phyloP scores from a whole-genome alignment of 1,284 basidiomycete genomes.

The Malassezia psittaci region DNA sequence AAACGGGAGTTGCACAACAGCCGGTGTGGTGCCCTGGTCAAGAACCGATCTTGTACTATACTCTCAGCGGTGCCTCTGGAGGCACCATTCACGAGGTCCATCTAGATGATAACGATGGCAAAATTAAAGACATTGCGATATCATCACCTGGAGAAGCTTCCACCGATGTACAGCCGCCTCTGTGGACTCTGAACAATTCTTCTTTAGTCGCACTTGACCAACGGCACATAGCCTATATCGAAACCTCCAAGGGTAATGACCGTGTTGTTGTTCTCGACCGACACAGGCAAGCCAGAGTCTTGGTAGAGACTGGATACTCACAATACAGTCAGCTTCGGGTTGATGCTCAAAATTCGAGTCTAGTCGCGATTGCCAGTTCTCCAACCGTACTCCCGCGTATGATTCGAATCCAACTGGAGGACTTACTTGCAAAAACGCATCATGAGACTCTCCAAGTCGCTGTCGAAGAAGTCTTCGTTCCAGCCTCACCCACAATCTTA shows the following conservation, averaged over 20 bases:
- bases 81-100: constrained; percentile 2
- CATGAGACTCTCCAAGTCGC: not conserved
- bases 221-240: constrained; percentile 1
- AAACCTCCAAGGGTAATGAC: not conserved
- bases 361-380: constrained; percentile 20
- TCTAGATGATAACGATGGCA: not conserved
- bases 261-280: constrained; percentile 3
- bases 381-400: not conserved
- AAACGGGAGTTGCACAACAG: constrained; percentile 33
- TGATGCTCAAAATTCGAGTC: not conserved
- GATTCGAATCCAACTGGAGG: not conserved
- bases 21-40: constrained; percentile 52
- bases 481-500: constrained; percentile 3
- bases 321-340: constrained; percentile 8
- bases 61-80: not conserved
- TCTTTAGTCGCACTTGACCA: constrained; percentile 5
- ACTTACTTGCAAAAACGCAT: no score
- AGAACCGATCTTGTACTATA: constrained; percentile 57
- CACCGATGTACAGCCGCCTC: constrained; percentile 1
- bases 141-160: not conserved
- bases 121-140: not conserved
- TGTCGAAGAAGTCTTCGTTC: not conserved
- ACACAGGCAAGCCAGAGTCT: not conserved
- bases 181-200: constrained; percentile 6
- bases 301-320: not conserved